These are phyloP conservation scores for Phlebiopsis gigantea DNA, from an alignment of 768 basidiomycete species.

Conservation along the genomic window DNA sequence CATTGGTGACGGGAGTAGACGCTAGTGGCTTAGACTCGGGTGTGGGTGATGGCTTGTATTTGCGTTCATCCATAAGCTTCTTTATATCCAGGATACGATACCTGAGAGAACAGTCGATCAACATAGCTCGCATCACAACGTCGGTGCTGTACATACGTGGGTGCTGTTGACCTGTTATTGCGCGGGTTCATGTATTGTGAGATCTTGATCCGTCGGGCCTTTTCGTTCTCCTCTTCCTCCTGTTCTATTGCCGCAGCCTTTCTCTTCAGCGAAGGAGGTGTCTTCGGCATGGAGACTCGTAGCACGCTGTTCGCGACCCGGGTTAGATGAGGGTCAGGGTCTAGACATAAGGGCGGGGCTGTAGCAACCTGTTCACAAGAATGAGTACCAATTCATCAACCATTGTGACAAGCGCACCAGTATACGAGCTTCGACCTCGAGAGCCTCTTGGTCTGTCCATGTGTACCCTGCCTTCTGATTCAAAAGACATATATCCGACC, in stretches of 20 bases:
- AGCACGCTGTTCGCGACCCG: constrained; percentile 73
- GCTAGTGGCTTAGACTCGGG: not conserved
- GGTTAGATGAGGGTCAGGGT: constrained; percentile 72
- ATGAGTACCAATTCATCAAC: too few relatives aligned
- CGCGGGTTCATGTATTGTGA: constrained; percentile 75
- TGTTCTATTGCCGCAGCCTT: constrained; percentile 66
- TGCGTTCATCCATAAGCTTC: constrained; percentile 6
- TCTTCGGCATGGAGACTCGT: constrained; percentile 67
- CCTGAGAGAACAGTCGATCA: constrained; percentile 27
- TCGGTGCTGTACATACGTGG: constrained; percentile 43
- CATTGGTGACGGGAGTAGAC: not conserved
- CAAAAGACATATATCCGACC: constrained; percentile 71
- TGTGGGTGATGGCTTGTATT: not conserved
- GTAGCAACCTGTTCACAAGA: constrained; percentile 81
- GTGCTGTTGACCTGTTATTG: constrained; percentile 38
- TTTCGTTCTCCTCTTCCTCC: constrained; percentile 75
- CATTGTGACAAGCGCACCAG: constrained; percentile 46
- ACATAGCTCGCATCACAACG: not conserved
- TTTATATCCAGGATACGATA: constrained; percentile 53
- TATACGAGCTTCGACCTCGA: constrained; percentile 70
- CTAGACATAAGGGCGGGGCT: constrained; percentile 69
- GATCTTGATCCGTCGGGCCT: constrained; percentile 66
- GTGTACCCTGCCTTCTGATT: constrained; percentile 51
- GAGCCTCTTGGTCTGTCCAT: constrained; percentile 68
- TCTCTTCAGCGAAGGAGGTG: constrained; percentile 69